Conservation (phyloP, 768 basidiomycete genomes). For the Serendipita indica region DNA sequence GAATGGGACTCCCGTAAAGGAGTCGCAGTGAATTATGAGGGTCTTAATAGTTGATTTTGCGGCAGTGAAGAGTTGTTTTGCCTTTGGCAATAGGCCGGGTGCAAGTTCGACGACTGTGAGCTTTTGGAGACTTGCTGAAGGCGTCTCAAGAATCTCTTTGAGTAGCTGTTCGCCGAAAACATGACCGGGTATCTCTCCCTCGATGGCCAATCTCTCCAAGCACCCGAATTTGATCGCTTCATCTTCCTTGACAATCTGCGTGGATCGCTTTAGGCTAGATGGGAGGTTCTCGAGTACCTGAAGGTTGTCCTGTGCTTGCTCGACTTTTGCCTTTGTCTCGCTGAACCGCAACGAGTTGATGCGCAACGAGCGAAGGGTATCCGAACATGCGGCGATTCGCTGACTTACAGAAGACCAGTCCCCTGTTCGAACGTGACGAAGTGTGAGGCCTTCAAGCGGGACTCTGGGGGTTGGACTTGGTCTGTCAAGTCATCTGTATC, state of each 20-base stretch:
- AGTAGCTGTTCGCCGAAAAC: not conserved
- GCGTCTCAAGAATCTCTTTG: not conserved
- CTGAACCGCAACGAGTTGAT: not conserved
- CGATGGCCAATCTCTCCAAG: not conserved
- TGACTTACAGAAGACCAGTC: no score
- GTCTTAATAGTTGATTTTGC: not conserved
- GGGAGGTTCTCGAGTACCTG: no score
- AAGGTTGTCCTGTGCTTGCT: not conserved
- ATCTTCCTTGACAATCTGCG: no score
- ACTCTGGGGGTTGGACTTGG: no score
- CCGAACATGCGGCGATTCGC: no score
- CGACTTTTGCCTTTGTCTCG: not conserved
- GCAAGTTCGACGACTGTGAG: not conserved
- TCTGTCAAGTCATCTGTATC: no score
- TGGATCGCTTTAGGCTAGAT: not conserved
- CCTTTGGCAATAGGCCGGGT: not conserved
- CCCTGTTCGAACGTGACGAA: no score
- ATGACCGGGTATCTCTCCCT: not conserved
- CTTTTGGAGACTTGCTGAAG: not conserved
- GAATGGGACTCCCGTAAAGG: no score
- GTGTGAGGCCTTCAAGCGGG: no score
- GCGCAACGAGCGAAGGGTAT: not conserved
- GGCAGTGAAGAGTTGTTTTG: not conserved
- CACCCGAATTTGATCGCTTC: no score
- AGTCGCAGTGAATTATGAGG: not conserved